Percentiles rank a stretch among this genome's conserved stretches.
Conservation (phyloP, 2,329 filamentous ascomycete species). For the Nigrograna mackinnonii region DNA sequence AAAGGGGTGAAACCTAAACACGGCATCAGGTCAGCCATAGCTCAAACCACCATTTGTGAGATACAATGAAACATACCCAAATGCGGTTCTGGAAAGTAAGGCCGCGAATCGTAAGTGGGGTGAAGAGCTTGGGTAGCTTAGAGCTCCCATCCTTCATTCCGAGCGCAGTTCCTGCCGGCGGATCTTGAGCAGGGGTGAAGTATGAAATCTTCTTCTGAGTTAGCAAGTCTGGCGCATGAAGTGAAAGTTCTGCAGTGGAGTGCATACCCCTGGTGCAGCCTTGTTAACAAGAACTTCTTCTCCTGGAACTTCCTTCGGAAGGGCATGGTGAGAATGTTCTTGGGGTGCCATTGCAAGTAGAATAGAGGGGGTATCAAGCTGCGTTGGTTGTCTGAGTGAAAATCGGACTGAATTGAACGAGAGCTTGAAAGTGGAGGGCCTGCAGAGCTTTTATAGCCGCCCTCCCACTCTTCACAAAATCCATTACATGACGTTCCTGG, state of each 20-base stretch:
- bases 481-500: no score
- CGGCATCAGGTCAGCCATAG: neutral
- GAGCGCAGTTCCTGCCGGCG: slow-evolving; percentile 51
- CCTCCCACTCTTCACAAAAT: no score
- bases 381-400: no score
- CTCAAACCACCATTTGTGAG: neutral
- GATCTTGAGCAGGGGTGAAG: slow-evolving; percentile 52
- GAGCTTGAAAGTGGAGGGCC: no score
- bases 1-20: slow-evolving; percentile 53
- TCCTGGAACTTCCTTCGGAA: slow-evolving; percentile 27
- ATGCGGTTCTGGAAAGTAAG: slow-evolving; percentile 71
- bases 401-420: no score
- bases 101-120: slow-evolving; percentile 60
- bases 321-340: no score
- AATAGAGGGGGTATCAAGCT: no score
- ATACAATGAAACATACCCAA: neutral
- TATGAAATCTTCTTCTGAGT: slow-evolving; percentile 49
- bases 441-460: no score
- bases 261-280: slow-evolving; percentile 45
- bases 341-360: no score
- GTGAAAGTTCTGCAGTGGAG: neutral
- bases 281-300: slow-evolving; percentile 34
- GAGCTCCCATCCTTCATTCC: slow-evolving; percentile 52
- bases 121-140: slow-evolving; percentile 62
- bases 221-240: slow-evolving; percentile 9